phyloP scores from a whole-genome alignment of 345 rosid genomes.

The Dovyalis caffra region DNA sequence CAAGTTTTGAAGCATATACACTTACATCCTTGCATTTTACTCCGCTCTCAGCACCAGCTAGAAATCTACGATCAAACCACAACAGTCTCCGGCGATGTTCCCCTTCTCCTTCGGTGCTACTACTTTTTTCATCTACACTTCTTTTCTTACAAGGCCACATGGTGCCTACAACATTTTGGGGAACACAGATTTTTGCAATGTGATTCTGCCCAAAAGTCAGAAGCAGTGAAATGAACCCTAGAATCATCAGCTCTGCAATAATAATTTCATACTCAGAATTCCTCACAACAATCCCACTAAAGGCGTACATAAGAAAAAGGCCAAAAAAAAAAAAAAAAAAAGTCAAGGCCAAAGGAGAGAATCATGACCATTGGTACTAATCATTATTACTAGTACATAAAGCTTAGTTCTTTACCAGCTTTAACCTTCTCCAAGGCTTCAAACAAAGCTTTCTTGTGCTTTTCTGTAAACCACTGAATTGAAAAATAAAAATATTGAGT shows the following conservation, averaged over 20 bases:
- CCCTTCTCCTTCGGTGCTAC: constrained; percentile 13
- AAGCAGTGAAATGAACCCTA: constrained; percentile 90
- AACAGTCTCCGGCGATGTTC: constrained; percentile 57
- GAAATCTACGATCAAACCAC: constrained; percentile 52
- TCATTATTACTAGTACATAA: no score
- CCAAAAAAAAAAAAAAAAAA: neutral
- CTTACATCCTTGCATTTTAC: constrained; percentile 57
- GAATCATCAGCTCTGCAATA: constrained; percentile 85
- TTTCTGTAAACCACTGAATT: constrained; percentile 69
- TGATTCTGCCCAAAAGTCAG: constrained; percentile 69
- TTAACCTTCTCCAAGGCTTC: constrained; percentile 91
- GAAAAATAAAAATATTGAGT: neutral
- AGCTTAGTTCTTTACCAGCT: constrained; percentile 47
- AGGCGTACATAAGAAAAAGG: neutral
- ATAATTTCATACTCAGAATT: neutral
- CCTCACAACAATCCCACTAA: neutral
- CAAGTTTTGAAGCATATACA: constrained; percentile 1
- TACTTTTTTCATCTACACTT: constrained; percentile 1
- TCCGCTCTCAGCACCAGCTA: constrained; percentile 32
- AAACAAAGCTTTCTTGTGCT: constrained; percentile 73
- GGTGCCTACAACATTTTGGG: constrained; percentile 48
- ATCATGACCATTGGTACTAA: neutral
- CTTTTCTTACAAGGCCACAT: constrained; percentile 67
- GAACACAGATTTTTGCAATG: constrained; percentile 63
- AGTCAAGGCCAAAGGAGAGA: neutral